Percentiles rank a stretch among this genome's conserved stretches.
Evolutionary conservation across 768 basidiomycete species (phyloP).

Genomic region (Leucocoprinus sp.): DNA sequence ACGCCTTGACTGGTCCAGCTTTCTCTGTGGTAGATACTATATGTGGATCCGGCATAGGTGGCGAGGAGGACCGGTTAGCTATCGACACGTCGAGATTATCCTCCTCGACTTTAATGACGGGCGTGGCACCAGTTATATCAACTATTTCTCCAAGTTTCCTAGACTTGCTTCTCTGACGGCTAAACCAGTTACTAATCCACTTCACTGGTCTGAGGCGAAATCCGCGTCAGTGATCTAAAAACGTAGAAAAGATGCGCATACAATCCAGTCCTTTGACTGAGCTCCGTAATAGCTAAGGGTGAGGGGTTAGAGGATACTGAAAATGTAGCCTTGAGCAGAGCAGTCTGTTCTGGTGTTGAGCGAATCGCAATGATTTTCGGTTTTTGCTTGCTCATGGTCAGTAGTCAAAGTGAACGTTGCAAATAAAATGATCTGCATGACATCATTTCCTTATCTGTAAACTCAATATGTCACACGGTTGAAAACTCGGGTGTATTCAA

Average conservation of each 20-base stretch:
- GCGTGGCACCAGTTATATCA: conserved; percentile 4
- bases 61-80: neutral
- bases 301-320: conserved; percentile 16
- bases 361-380: conserved; percentile 15
- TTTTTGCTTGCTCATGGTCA: conserved; percentile 1
- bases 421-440: neutral
- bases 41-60: neutral
- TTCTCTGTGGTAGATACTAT: neutral
- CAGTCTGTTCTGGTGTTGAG: conserved; percentile 19
- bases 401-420: neutral
- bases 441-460: too few relatives aligned
- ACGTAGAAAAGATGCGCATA: conserved; percentile 17
- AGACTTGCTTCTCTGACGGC: conserved; percentile 21
- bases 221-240: neutral
- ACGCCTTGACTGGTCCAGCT: neutral
- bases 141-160: conserved; percentile 14
- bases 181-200: conserved; percentile 30
- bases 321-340: conserved; percentile 21
- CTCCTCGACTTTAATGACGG: neutral
- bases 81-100: neutral
- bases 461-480: too few relatives aligned
- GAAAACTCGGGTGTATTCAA: too few relatives aligned
- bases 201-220: conserved; percentile 18
- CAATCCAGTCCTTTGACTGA: conserved; percentile 26
- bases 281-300: conserved; percentile 16